Percentiles rank a stretch among this genome's conserved stretches.
Evolutionary conservation across 2,329 filamentous ascomycete species (phyloP).

Genomic region (Sporothrix pseudoabietina): DNA sequence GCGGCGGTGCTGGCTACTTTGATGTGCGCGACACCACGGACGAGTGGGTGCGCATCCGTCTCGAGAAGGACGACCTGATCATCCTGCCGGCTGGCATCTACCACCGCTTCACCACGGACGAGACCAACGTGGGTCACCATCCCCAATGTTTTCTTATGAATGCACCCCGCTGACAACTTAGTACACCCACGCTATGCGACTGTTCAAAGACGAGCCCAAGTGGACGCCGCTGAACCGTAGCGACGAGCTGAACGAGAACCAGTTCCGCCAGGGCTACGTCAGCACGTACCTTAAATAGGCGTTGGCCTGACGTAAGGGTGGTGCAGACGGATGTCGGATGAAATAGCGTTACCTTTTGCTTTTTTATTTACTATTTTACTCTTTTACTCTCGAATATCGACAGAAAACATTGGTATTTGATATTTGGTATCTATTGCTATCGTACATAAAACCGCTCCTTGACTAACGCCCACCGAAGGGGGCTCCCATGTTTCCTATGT

Average conservation of each 20-base stretch:
- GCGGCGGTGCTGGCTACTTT: slow-evolving; percentile 87
- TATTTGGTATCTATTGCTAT: neutral
- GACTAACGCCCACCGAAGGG: neutral
- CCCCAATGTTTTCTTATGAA: neutral
- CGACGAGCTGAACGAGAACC: slow-evolving; percentile 74
- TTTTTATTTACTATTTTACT: neutral
- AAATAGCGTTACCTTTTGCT: neutral
- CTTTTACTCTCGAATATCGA: neutral
- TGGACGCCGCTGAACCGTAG: slow-evolving; percentile 92
- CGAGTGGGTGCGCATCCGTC: slow-evolving; percentile 81
- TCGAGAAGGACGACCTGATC: slow-evolving; percentile 87
- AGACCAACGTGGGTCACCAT: slow-evolving; percentile 66
- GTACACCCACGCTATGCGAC: slow-evolving; percentile 93
- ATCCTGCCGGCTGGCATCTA: slow-evolving; percentile 95
- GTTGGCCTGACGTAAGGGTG: neutral
- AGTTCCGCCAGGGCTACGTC: slow-evolving; percentile 77
- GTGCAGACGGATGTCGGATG: neutral
- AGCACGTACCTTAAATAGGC: slow-evolving; percentile 46
- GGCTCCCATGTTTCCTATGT: neutral
- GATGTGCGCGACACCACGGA: slow-evolving; percentile 83
- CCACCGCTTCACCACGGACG: slow-evolving; percentile 94
- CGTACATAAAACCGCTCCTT: neutral
- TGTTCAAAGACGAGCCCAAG: slow-evolving; percentile 98
- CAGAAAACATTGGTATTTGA: neutral
- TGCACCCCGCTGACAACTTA: slow-evolving; percentile 43